These are phyloP conservation scores for Ligustrum vulgare DNA, from an alignment of 257 asterid genomes.

Conservation along the genomic window DNA sequence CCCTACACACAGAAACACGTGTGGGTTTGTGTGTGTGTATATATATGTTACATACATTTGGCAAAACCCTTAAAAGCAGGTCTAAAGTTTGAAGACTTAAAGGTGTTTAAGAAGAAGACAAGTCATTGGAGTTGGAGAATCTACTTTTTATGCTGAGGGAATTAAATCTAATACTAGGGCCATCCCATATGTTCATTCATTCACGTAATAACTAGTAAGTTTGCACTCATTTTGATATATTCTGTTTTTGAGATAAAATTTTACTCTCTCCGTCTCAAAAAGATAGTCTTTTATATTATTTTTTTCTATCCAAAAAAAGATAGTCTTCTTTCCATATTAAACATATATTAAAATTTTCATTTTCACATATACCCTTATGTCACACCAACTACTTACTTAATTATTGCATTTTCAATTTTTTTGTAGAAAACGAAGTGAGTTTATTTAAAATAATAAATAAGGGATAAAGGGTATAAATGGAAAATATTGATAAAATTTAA, in stretches of 20 bases:
- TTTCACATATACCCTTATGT: no score
- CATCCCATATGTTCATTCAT: constrained; percentile 4
- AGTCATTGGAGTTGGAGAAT: constrained; percentile 49
- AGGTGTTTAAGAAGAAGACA: constrained; percentile 63
- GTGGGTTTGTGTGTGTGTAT: background rate
- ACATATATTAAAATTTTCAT: no score
- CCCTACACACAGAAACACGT: constrained; percentile 3
- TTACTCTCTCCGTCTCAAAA: no score
- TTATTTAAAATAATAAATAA: no score
- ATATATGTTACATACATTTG: constrained; percentile 29
- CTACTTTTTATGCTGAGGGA: constrained; percentile 41
- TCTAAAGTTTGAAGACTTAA: constrained; percentile 58
- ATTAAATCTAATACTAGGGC: constrained; percentile 42
- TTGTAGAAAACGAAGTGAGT: no score
- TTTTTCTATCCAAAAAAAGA: no score
- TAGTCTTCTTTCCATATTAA: no score
- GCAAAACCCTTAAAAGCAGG: constrained; percentile 72
- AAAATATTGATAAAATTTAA: no score
- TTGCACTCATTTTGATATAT: constrained; percentile 8
- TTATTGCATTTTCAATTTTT: no score
- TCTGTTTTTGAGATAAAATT: background rate
- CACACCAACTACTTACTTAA: no score
- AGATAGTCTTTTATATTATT: no score
- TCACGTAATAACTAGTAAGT: background rate
- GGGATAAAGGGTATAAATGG: no score